Conservation (phyloP, 164 flowering plant genomes). For the Berberis thunbergii region DNA sequence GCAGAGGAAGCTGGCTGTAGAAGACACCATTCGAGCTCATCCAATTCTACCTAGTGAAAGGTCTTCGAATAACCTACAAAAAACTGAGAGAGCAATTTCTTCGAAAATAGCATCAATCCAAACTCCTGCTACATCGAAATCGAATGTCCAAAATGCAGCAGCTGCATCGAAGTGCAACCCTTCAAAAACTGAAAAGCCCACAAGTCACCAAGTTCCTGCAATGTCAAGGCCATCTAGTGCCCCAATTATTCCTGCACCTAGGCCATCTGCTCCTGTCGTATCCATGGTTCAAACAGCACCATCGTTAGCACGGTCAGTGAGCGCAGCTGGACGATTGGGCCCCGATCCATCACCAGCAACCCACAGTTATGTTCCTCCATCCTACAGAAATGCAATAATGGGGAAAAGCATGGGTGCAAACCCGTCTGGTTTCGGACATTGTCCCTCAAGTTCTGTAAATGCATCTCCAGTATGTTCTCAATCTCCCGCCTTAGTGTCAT, state of each 20-base stretch:
- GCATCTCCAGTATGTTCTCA: conserved; percentile 31
- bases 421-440: conserved; percentile 26
- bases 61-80: conserved; percentile 24
- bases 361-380: conserved; percentile 54
- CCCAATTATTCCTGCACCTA: conserved; percentile 51
- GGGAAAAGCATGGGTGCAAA: conserved; percentile 40
- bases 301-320: conserved; percentile 57
- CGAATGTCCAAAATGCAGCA: conserved; percentile 29
- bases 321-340: conserved; percentile 76
- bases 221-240: conserved; percentile 85
- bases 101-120: conserved; percentile 20
- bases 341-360: conserved; percentile 44
- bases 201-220: conserved; percentile 21
- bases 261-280: conserved; percentile 47
- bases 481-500: conserved; percentile 17
- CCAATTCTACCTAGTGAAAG: conserved; percentile 23
- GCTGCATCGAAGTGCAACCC: conserved; percentile 13
- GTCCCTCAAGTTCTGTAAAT: conserved; percentile 25
- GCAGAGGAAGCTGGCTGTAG: conserved; percentile 26
- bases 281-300: conserved; percentile 53
- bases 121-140: conserved; percentile 20
- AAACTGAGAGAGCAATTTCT: conserved; percentile 26
- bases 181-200: conserved; percentile 8
- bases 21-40: conserved; percentile 16
- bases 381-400: conserved; percentile 78